phyloP scores from a whole-genome alignment of 352 stramenopile species.

The Phytophthora hybrid region DNA sequence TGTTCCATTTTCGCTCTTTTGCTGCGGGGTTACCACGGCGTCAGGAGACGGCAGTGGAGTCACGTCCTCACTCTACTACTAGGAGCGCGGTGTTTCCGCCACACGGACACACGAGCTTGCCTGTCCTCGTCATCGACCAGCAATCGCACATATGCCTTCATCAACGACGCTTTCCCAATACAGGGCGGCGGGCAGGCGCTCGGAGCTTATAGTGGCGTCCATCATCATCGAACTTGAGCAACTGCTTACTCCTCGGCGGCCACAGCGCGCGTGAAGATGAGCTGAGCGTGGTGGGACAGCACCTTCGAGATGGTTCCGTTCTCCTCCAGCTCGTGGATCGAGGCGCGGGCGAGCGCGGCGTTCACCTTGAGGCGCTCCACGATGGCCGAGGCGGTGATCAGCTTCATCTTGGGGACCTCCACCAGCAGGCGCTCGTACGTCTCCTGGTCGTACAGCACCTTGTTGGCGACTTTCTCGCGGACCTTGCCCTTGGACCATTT shows the following conservation, averaged over 20 bases:
- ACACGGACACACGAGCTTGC: slow-evolving; percentile 15
- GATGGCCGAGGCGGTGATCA: slow-evolving; percentile 98
- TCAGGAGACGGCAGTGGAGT: slow-evolving; percentile 10
- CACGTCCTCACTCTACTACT: slow-evolving; percentile 50
- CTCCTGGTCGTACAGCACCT: slow-evolving; percentile 99
- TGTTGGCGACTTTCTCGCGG: slow-evolving; percentile 99
- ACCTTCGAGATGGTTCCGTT: slow-evolving; percentile 97
- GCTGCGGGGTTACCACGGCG: slow-evolving; percentile 36
- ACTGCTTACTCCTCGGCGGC: slow-evolving; percentile 79
- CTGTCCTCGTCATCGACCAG: slow-evolving; percentile 24
- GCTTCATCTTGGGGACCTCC: slow-evolving; percentile 99
- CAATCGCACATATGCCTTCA: slow-evolving; percentile 10
- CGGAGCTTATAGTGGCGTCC: slow-evolving; percentile 19
- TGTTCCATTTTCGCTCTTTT: slow-evolving; percentile 53
- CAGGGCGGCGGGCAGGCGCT: slow-evolving; percentile 12
- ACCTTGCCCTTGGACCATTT: slow-evolving; percentile 99
- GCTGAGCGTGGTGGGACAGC: slow-evolving; percentile 95
- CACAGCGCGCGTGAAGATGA: slow-evolving; percentile 98
- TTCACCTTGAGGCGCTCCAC: slow-evolving; percentile 99
- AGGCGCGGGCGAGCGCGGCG: slow-evolving; percentile 96
- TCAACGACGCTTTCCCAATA: slow-evolving; percentile 10
- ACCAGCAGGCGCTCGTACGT: slow-evolving; percentile 97
- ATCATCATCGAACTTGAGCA: slow-evolving; percentile 26
- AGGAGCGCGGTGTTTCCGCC: slow-evolving; percentile 24
- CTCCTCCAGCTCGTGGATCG: slow-evolving; percentile 96